These are phyloP conservation scores for Fusarium coicis DNA, from an alignment of 2,329 filamentous ascomycete genomes.

Conservation along the genomic window DNA sequence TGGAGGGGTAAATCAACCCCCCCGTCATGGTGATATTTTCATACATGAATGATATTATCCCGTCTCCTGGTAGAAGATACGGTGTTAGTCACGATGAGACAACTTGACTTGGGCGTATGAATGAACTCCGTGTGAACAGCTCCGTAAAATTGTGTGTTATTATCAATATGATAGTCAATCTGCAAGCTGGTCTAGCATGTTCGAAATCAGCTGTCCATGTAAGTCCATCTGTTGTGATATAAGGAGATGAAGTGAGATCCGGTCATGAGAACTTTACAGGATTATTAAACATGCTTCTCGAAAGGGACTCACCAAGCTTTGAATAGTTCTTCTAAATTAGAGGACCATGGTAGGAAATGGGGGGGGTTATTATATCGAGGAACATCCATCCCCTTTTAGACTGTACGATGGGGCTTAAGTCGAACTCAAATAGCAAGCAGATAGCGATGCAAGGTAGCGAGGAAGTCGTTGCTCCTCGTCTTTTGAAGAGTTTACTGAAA, in stretches of 20 bases:
- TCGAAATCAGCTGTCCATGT: background rate
- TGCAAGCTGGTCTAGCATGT: background rate
- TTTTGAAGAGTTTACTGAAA: background rate
- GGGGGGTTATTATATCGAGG: too few species aligned
- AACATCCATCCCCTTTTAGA: background rate
- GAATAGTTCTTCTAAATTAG: background rate
- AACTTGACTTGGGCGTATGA: background rate
- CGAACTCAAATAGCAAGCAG: background rate
- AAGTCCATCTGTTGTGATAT: background rate
- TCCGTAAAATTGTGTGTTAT: background rate
- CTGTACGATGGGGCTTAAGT: too few species aligned
- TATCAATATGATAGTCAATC: background rate
- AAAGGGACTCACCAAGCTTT: too few species aligned
- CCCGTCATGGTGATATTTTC: background rate
- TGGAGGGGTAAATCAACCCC: constrained; percentile 23
- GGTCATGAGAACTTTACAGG: background rate
- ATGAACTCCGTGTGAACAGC: background rate
- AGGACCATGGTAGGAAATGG: background rate
- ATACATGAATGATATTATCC: constrained; percentile 1
- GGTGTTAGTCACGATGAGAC: background rate
- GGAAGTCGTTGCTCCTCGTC: background rate
- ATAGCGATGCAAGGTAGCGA: background rate
- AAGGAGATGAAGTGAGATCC: background rate
- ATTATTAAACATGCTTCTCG: background rate
- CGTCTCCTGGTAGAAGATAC: background rate